Evolutionary conservation across 495 filamentous ascomycete genomes (phyloP), one percentile per base, ranked within the genome.

Genomic region (Lichina pygmaea): DNA sequence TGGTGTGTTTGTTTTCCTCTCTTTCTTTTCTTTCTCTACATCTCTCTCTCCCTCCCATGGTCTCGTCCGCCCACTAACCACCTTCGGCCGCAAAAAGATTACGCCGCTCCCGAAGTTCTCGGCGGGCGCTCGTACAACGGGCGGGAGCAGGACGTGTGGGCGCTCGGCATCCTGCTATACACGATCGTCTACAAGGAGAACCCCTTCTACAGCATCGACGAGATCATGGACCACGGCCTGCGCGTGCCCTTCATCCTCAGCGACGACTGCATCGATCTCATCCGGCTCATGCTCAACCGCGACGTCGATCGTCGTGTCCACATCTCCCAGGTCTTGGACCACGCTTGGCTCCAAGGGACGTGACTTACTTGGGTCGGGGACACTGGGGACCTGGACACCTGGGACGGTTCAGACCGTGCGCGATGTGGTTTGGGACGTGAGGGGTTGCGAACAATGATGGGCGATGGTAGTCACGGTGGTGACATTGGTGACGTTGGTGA

Each of bases 131-230:
- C 89, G 16, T 97, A 97, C 61, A 75, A 80, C 49, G 89, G 89
- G 53, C 91, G 86, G 59, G 86, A 93, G 57, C 91, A 97, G 63
- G 89, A 97, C 51, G 84, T 95, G 45, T 97, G 89, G 89, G 89
- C 89, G 11, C 70, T 95, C n/a, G 89, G 89, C 15, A 94, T 97
- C 51, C 68, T 95, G 7, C 74, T 97, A 33, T 97, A 97, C 65
- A 97, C 89, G 13, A 93, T 97, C 51, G 78, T 93, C 51, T 97
- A 95, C 67, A 95, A 95, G 59, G 89, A 97, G 63, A 97, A 97
- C 54, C 89, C 89, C 4, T 97, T 97, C 62, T 97, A 97, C 68
- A 92, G 81, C 58, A 86, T 97, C 53, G 91, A 97, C 57, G 89
- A 97, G 62, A 97, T 97, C 53, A 85, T 94, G 68, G 89, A 97